Evolutionary conservation across 768 basidiomycete genomes (phyloP), one percentile per base, ranked within the genome.

Genomic region (Trametes meyenii): DNA sequence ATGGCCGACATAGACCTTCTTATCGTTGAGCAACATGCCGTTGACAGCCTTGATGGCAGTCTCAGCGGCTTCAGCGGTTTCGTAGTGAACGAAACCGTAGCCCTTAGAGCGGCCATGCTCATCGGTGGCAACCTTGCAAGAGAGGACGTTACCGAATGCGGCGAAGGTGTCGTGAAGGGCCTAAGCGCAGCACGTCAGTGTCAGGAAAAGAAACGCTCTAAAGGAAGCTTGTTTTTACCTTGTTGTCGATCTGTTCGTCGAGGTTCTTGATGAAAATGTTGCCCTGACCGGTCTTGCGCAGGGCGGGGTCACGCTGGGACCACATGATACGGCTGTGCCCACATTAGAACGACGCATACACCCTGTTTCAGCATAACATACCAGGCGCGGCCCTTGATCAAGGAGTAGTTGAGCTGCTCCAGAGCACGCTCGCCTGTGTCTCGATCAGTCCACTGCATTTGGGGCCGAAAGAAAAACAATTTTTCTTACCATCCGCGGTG

Each of bases 261-360:
- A 99, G 79, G 79, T 99, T 99, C 82, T 99, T 99, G 80, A 99
- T 98, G 82, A 99, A 99, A 73, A 99, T 94, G 77, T 99, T 99
- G 76, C 97, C 97, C 80, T 98, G 95, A 66, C 95, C 95, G 66
- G 95, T 98, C 87, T 98, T 98, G 78, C 97, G 92, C 73, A 99
- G 88, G 69, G 95, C 94, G 61, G 97, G 97, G 81, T 98, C 97
- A 75, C 97, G 93, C 85, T 98, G 97, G 72, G 96, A 98, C 96
- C 97, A 98, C 97, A 99, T 99, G 84, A 99, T 99, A 71, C 97
- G 94, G 83, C 92, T 94, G 67, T 36, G n/a, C 23, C 1, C 7
- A 43, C 4, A 7, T 42, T n/a, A 60, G n/a, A 51, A 39, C 38
- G 23, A 44, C 60, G 50, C 19, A 42, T 43, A 29, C 17, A 36